phyloP scores from a whole-genome alignment of 192 early-diverging fungal species.

The Backusella circina region DNA sequence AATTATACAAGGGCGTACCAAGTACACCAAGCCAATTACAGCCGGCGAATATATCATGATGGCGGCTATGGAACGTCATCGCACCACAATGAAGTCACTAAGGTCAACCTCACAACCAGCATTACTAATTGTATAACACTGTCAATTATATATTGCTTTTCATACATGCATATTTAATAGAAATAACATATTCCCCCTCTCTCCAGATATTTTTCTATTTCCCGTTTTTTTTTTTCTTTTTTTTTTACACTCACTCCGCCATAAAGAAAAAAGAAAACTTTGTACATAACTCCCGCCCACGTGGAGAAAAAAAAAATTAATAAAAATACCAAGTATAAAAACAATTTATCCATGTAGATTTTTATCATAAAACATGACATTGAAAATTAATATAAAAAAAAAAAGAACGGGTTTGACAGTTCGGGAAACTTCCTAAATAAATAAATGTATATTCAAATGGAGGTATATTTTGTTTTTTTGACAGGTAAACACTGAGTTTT shows the following conservation, averaged over 20 bases:
- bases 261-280: background rate
- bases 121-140: background rate
- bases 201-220: background rate
- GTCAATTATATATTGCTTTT: background rate
- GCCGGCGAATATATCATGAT: constrained; percentile 22
- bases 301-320: background rate
- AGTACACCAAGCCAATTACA: constrained; percentile 26
- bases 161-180: background rate
- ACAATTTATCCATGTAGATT: background rate
- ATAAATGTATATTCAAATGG: background rate
- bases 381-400: background rate
- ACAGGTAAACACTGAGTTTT: background rate
- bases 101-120: background rate
- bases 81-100: background rate
- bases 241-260: background rate
- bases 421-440: background rate
- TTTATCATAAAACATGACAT: background rate
- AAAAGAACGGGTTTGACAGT: background rate
- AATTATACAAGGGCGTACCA: constrained; percentile 30
- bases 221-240: background rate
- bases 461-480: background rate
- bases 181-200: background rate
- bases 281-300: background rate
- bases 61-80: constrained; percentile 25
- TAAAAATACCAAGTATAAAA: background rate